Percentiles rank a stretch among this genome's conserved stretches.
Conservation (phyloP, 192 early-diverging fungal genomes). For the Backusella australiensis region DNA sequence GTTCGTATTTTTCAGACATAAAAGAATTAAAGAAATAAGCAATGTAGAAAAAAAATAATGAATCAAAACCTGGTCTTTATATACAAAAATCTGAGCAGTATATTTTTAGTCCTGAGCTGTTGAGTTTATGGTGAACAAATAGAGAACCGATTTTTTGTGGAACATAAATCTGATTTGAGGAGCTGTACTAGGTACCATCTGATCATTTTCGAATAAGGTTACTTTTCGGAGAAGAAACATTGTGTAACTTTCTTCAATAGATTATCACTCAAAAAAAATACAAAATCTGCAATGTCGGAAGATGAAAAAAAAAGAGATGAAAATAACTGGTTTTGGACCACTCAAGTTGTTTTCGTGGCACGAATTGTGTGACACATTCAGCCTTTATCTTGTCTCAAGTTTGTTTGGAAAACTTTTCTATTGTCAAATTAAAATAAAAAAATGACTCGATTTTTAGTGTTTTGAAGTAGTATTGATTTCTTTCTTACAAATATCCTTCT, state of each 20-base stretch:
- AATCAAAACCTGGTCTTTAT: not conserved
- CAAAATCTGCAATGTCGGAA: not conserved
- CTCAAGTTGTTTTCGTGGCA: not conserved
- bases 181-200: not conserved
- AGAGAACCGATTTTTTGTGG: not conserved
- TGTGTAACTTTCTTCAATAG: not conserved
- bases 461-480: not conserved
- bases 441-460: not conserved
- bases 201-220: not conserved
- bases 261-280: not conserved
- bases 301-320: not conserved
- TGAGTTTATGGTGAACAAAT: constrained; percentile 2
- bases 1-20: constrained; percentile 1
- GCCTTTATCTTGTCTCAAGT: not conserved
- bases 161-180: not conserved
- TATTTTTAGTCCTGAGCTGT: not conserved
- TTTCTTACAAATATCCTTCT: not conserved
- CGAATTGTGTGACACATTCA: not conserved
- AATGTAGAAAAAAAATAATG: not conserved
- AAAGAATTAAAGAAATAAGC: not conserved
- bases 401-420: not conserved
- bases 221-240: not conserved
- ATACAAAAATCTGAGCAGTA: not conserved
- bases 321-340: not conserved
- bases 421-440: not conserved